Base-by-base conservation (phyloP, 1,284 basidiomycete genomes). In the Coriolopsis trogii region DNA sequence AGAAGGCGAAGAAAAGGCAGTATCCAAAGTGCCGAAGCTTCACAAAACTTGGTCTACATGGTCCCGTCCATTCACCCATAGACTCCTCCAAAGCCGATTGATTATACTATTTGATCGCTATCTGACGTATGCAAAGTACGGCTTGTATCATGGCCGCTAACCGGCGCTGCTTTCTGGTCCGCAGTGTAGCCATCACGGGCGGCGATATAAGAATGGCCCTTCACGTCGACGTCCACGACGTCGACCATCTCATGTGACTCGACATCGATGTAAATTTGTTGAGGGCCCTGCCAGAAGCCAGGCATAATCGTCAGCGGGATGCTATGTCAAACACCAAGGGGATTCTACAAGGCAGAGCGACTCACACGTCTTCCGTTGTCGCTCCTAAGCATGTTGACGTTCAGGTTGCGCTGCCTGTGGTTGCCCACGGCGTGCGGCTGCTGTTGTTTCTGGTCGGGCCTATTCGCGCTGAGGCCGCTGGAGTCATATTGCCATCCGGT, bases 211-310 rank as follows among this genome's bases (percentile, higher is more conserved):
- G 40, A 33, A 13, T 12, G 13, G 8, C 30, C 38, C 42, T 49
- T 45, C 25, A 39, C 40, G 30, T 53, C 54, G 6, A 44, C 50
- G 13, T 53, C 54, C 6, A 44, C 50, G 13, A 53, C 45, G 38
- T 66, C 64, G 45, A 59, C 57, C 63, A 66, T 60, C 44, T 66
- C 63, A 41, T 67, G 66, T 5, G 59, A 56, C 53, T 67, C 64
- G 16, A 67, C 64, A 56, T 67, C 66, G 25, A 67, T 64, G 48
- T 55, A 66, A 2, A 67, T 64, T 49, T 63, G 59, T 25, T 65
- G 66, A 4, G 57, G 53, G 9, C 41, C 46, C 61, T 64, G 33
- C 30, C 25, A 8, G 13, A 18, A n/a, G 10, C 26, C 13, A n/a
- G 6, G 23, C 10, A 6, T 9, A 13, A 26, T 41, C 15, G n/a